Evolutionary conservation across 805 yeast genomes (phyloP).

Genomic region (Zygosaccharomyces siamensis): DNA sequence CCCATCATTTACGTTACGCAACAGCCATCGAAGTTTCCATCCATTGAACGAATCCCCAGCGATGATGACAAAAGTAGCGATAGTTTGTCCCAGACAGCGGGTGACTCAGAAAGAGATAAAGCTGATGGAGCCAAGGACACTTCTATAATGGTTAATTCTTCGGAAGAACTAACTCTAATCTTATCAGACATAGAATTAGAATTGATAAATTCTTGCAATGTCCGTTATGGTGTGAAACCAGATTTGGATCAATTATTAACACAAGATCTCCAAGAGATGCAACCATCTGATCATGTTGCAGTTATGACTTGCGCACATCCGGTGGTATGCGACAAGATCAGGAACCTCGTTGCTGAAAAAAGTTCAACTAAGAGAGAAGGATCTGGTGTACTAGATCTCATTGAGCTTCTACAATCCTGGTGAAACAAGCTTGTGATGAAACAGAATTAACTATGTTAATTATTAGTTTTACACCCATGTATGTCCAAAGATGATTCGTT

Average conservation of each 20-base stretch:
- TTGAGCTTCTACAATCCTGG: conserved; percentile 59
- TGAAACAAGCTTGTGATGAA: conserved; percentile 12
- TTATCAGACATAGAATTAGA: neutral
- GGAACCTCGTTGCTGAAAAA: conserved; percentile 40
- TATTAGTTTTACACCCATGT: too few relatives aligned
- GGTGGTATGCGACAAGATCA: conserved; percentile 46
- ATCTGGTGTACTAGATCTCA: conserved; percentile 41
- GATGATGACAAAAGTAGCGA: neutral
- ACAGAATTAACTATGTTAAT: neutral
- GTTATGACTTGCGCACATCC: conserved; percentile 54
- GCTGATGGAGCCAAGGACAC: conserved; percentile 10
- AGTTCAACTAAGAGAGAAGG: conserved; percentile 27
- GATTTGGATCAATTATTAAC: conserved; percentile 35
- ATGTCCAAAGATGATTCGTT: too few relatives aligned
- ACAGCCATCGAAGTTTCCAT: conserved; percentile 12
- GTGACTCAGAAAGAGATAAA: neutral
- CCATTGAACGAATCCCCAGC: neutral
- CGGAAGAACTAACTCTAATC: neutral
- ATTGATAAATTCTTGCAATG: neutral
- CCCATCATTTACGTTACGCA: conserved; percentile 55
- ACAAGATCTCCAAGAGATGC: conserved; percentile 36
- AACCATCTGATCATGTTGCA: conserved; percentile 37
- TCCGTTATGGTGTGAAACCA: conserved; percentile 35
- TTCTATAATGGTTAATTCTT: neutral
- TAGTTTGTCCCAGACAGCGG: neutral